Evolutionary conservation across 495 filamentous ascomycete genomes (phyloP).

Genomic region (Aspergillus indologenus): DNA sequence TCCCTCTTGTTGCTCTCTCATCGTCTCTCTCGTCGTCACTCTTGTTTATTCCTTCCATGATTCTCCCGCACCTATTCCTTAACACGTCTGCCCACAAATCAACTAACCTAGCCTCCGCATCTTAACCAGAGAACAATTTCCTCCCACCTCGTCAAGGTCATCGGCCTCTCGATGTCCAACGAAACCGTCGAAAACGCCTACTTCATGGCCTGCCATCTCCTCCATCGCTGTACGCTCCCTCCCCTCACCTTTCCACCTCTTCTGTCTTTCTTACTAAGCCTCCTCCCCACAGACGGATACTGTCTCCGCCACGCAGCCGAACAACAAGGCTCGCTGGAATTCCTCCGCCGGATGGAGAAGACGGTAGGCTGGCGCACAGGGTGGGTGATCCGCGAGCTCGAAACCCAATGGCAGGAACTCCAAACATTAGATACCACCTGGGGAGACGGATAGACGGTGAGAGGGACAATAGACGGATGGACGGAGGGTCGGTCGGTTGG

Average conservation of each 20-base stretch:
- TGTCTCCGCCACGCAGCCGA: conserved; percentile 31
- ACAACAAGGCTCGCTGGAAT: conserved; percentile 31
- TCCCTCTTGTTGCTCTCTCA: background rate
- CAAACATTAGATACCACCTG: conserved; percentile 12
- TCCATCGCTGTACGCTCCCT: conserved; percentile 37
- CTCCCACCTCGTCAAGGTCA: conserved; percentile 29
- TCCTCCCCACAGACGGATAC: conserved; percentile 27
- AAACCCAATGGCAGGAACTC: conserved; percentile 33
- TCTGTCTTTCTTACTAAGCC: conserved; percentile 4
- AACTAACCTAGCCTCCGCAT: background rate
- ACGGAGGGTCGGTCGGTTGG: background rate
- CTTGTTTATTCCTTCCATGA: background rate
- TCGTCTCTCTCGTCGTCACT: background rate
- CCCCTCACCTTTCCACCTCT: background rate
- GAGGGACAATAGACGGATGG: too few species aligned
- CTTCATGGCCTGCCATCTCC: conserved; percentile 38
- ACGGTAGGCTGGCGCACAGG: conserved; percentile 35
- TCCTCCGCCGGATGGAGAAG: conserved; percentile 30
- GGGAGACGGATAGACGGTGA: background rate
- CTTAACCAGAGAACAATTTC: conserved; percentile 25
- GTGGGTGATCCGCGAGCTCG: conserved; percentile 31
- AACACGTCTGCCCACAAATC: too few species aligned
- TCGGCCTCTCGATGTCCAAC: conserved; percentile 38
- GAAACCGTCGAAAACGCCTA: conserved; percentile 40
- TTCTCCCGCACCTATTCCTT: background rate